Percentiles rank a stretch among this genome's conserved stretches.
These are phyloP conservation scores for Cryphonectria nitschkei DNA, from an alignment of 2,329 filamentous ascomycete genomes.

Conservation along the genomic window DNA sequence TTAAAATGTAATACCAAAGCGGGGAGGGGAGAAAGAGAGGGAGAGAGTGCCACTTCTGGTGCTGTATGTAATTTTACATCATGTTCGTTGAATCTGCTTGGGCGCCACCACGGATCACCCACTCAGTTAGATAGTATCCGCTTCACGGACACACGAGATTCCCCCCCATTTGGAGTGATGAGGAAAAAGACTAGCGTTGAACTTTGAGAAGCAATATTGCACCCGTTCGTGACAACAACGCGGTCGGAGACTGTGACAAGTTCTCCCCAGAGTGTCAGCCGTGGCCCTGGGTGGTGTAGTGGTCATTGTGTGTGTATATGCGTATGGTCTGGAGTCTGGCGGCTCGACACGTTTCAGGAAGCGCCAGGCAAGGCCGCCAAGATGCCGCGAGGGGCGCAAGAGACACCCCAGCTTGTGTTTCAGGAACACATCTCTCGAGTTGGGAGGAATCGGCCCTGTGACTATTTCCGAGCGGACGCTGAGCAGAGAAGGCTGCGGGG, in stretches of 20 bases:
- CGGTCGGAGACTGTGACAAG: background rate
- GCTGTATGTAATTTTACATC: background rate
- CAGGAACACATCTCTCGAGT: background rate
- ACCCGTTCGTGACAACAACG: background rate
- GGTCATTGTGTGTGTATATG: background rate
- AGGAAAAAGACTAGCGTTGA: background rate
- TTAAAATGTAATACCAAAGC: background rate
- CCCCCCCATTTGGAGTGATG: background rate
- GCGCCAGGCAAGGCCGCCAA: background rate
- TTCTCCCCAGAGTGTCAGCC: background rate
- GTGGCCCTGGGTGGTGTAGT: background rate
- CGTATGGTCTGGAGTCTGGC: background rate
- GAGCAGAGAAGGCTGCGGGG: background rate
- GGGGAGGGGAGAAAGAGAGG: background rate
- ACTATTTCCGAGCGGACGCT: background rate
- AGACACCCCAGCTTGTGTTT: constrained; percentile 10
- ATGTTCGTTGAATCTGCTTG: background rate
- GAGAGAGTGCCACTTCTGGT: background rate
- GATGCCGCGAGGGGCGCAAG: constrained; percentile 21
- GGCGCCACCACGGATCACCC: background rate
- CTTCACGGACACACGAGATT: background rate
- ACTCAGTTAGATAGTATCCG: background rate
- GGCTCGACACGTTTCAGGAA: constrained; percentile 17
- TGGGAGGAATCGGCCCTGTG: background rate
- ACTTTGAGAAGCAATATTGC: background rate